These are phyloP conservation scores for Microdochium paspali DNA, from an alignment of 2,329 filamentous ascomycete species.

Conservation along the genomic window DNA sequence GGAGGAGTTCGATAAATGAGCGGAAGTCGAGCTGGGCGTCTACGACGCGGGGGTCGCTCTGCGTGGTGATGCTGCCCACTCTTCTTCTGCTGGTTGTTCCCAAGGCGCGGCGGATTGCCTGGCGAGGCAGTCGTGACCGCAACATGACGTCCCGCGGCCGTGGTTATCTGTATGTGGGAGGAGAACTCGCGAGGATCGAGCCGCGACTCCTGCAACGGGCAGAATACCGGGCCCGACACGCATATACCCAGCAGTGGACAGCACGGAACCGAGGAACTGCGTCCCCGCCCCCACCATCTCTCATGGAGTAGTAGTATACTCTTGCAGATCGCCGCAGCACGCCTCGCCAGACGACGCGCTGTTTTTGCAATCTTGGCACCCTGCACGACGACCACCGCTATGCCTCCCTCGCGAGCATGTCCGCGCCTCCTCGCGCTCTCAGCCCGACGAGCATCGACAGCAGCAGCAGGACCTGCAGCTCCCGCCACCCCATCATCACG, in stretches of 20 bases:
- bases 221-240: too few relatives aligned
- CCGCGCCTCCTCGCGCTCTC: neutral
- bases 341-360: neutral
- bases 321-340: neutral
- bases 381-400: neutral
- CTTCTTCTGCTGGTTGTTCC: too few relatives aligned
- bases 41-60: neutral
- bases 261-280: too few relatives aligned
- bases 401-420: neutral
- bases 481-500: neutral
- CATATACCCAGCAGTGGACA: too few relatives aligned
- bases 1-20: constrained; percentile 31
- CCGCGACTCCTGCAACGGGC: too few relatives aligned
- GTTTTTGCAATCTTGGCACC: neutral
- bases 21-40: constrained; percentile 22
- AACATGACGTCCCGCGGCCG: too few relatives aligned
- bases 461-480: neutral
- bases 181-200: too few relatives aligned
- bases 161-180: too few relatives aligned
- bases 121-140: too few relatives aligned
- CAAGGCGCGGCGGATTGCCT: too few relatives aligned
- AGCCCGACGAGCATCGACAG: neutral
- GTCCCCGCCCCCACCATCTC: too few relatives aligned
- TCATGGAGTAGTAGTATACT: too few relatives aligned
- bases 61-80: neutral